These are phyloP conservation scores for Collybia sp. DNA, from an alignment of 768 basidiomycete species.

Conservation along the genomic window DNA sequence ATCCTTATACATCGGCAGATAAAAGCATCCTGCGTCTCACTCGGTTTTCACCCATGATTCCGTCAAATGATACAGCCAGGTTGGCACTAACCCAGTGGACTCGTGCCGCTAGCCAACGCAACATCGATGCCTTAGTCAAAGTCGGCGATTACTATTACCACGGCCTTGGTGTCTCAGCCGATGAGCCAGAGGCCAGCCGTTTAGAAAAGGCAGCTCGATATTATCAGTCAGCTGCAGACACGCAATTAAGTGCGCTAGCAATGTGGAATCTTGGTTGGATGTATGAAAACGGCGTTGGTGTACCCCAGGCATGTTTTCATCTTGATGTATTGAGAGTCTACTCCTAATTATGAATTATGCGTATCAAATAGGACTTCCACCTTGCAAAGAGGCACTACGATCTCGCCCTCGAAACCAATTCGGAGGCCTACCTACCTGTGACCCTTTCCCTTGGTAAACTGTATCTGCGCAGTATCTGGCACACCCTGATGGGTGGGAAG, in stretches of 20 bases:
- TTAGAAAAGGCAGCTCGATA: constrained; percentile 91
- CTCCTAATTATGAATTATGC: no score
- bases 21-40: constrained; percentile 65
- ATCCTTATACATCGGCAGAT: constrained; percentile 35
- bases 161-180: constrained; percentile 74
- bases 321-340: no score
- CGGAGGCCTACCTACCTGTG: constrained; percentile 88
- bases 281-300: constrained; percentile 96
- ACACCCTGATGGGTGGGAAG: constrained; percentile 68
- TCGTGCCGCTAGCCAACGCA: constrained; percentile 87
- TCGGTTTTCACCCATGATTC: constrained; percentile 62
- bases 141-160: constrained; percentile 97
- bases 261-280: constrained; percentile 99
- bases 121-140: constrained; percentile 96
- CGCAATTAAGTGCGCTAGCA: constrained; percentile 87
- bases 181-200: constrained; percentile 48
- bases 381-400: constrained; percentile 97
- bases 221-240: constrained; percentile 93
- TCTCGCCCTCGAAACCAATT: constrained; percentile 79
- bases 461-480: constrained; percentile 80
- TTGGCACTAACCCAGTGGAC: constrained; percentile 92
- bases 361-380: constrained; percentile 73
- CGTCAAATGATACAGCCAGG: constrained; percentile 77
- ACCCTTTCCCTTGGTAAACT: constrained; percentile 77
- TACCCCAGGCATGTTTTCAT: constrained; percentile 58